phyloP scores from a whole-genome alignment of 345 rosid genomes.

The Anastatica hierochuntica region DNA sequence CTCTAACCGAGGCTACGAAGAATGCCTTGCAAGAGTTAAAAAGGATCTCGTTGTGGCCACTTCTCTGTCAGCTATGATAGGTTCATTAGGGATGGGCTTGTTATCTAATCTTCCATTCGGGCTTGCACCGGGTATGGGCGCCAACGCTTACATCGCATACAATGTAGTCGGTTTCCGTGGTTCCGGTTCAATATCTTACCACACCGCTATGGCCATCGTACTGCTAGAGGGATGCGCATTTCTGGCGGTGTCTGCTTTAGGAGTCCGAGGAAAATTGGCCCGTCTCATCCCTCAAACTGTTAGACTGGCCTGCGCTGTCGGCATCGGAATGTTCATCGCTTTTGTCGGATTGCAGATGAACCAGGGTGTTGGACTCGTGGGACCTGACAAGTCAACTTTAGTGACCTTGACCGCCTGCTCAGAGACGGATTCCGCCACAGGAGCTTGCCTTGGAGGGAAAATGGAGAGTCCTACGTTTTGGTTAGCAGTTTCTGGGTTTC shows the following conservation, averaged over 20 bases:
- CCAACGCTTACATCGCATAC: slow-evolving; percentile 71
- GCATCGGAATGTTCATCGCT: slow-evolving; percentile 80
- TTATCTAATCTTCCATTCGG: slow-evolving; percentile 75
- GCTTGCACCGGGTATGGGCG: slow-evolving; percentile 89
- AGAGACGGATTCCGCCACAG: slow-evolving; percentile 34
- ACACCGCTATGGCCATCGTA: slow-evolving; percentile 62
- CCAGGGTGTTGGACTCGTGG: slow-evolving; percentile 74
- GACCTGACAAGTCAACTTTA: slow-evolving; percentile 62
- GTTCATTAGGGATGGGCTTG: slow-evolving; percentile 71
- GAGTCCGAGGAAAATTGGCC: slow-evolving; percentile 53
- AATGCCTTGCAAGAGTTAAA: slow-evolving; percentile 48
- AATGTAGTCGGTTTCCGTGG: slow-evolving; percentile 79
- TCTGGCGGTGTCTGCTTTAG: slow-evolving; percentile 43
- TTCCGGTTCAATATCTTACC: slow-evolving; percentile 58
- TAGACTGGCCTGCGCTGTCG: slow-evolving; percentile 55
- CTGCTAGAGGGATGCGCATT: slow-evolving; percentile 59
- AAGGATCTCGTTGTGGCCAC: slow-evolving; percentile 79
- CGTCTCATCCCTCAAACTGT: slow-evolving; percentile 58
- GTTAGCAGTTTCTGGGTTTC: slow-evolving; percentile 58
- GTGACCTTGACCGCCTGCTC: slow-evolving; percentile 63
- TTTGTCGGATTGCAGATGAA: slow-evolving; percentile 73
- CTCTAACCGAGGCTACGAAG: slow-evolving; percentile 43
- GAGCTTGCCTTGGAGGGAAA: slow-evolving; percentile 49
- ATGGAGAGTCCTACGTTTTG: slow-evolving; percentile 79
- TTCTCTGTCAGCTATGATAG: slow-evolving; percentile 58